These are phyloP conservation scores for Rhizopus delemar DNA, from an alignment of 371 early-diverging fungal species.

Conservation along the genomic window DNA sequence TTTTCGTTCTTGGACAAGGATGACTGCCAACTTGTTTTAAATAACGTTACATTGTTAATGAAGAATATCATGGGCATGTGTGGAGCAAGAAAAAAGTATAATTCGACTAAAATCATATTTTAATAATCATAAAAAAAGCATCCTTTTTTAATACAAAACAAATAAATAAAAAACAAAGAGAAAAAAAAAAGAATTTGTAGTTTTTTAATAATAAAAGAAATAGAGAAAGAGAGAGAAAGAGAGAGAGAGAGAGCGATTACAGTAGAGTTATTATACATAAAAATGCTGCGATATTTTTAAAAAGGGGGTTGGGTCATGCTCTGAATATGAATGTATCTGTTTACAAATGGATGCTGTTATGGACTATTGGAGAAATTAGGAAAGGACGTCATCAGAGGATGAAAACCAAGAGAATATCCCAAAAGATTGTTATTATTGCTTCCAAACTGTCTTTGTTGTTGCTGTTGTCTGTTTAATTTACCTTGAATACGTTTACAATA, in stretches of 20 bases:
- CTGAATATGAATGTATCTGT: not conserved
- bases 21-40: too few relatives aligned
- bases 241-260: too few relatives aligned
- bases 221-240: too few relatives aligned
- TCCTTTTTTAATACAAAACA: too few relatives aligned
- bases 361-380: not conserved
- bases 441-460: conserved; percentile 8
- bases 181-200: not conserved
- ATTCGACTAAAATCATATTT: too few relatives aligned
- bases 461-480: conserved; percentile 71
- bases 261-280: not conserved
- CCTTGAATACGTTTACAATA: conserved; percentile 86
- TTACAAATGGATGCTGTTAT: not conserved
- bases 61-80: too few relatives aligned
- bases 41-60: too few relatives aligned
- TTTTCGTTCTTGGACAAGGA: too few relatives aligned
- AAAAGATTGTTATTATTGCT: not conserved
- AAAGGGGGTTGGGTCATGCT: not conserved
- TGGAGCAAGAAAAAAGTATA: too few relatives aligned
- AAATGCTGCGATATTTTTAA: too few relatives aligned
- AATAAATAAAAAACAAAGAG: not conserved
- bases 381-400: conserved; percentile 2
- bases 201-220: too few relatives aligned
- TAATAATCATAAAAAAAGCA: too few relatives aligned
- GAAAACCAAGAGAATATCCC: conserved; percentile 6